Percentiles rank a stretch among this genome's conserved stretches.
These are phyloP conservation scores for Collybia nuda DNA, from an alignment of 768 basidiomycete species.

Conservation along the genomic window DNA sequence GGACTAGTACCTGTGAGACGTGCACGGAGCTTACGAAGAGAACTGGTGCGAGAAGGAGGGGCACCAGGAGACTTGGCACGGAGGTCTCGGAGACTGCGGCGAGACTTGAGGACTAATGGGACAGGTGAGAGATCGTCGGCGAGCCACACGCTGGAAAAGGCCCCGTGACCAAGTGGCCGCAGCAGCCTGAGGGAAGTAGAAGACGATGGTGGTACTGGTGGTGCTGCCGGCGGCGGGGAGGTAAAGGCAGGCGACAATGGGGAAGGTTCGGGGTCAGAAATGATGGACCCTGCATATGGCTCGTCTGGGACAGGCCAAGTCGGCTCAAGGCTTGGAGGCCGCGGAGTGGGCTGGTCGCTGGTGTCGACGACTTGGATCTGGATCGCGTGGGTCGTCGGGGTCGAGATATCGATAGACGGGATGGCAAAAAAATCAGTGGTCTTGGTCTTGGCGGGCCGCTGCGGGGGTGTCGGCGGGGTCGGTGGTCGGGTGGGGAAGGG, in stretches of 20 bases:
- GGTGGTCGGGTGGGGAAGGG: conserved; percentile 40
- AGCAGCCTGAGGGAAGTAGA: conserved; percentile 46
- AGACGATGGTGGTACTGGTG: no score
- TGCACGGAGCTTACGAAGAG: conserved; percentile 6
- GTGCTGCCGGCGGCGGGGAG: no score
- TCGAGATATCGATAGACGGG: conserved; percentile 5
- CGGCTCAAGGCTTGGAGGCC: conserved; percentile 13
- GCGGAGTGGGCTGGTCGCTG: conserved; percentile 14
- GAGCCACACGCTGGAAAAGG: conserved; percentile 78
- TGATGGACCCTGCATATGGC: neutral
- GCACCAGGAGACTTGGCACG: conserved; percentile 19
- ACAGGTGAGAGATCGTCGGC: conserved; percentile 52
- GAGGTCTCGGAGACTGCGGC: conserved; percentile 40
- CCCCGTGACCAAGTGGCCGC: conserved; percentile 62
- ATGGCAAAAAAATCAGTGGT: neutral
- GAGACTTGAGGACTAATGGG: conserved; percentile 41
- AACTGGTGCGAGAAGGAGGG: conserved; percentile 12
- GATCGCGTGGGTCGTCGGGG: conserved; percentile 14
- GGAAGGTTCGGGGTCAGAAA: conserved; percentile 2
- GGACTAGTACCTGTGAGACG: neutral
- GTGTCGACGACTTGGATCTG: neutral
- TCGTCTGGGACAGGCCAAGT: neutral
- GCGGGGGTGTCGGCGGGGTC: conserved; percentile 23
- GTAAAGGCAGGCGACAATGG: conserved; percentile 3
- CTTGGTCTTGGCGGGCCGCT: conserved; percentile 19